Evolutionary conservation across 2,329 filamentous ascomycete species (phyloP).

Genomic region (Alternaria panax): DNA sequence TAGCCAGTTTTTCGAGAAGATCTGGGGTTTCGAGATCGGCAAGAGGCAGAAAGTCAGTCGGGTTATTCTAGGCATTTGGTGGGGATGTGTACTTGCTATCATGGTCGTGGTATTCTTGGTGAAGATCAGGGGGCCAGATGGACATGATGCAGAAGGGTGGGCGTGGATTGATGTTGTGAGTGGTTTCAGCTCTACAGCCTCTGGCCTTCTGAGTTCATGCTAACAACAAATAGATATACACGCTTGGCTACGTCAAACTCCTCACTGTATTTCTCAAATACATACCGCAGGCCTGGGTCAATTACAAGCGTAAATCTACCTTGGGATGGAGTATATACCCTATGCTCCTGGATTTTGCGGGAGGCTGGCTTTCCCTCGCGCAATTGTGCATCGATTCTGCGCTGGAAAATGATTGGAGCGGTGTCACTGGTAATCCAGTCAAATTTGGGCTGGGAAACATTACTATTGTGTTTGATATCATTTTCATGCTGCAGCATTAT

Average conservation of each 20-base stretch:
- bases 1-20: constrained; percentile 73
- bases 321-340: constrained; percentile 85
- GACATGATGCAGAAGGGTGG: constrained; percentile 60
- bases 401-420: constrained; percentile 85
- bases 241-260: constrained; percentile 87
- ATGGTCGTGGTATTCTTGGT: constrained; percentile 59
- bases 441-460: constrained; percentile 89
- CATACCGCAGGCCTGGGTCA: constrained; percentile 73
- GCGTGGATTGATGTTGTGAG: constrained; percentile 70
- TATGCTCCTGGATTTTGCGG: constrained; percentile 83
- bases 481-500: constrained; percentile 92
- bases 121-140: constrained; percentile 50
- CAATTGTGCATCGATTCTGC: constrained; percentile 88
- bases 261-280: constrained; percentile 91
- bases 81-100: constrained; percentile 69
- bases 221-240: constrained; percentile 57
- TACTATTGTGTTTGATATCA: constrained; percentile 81
- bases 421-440: constrained; percentile 87
- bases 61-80: constrained; percentile 72
- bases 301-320: constrained; percentile 85
- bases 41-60: constrained; percentile 62
- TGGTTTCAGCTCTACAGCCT: constrained; percentile 61
- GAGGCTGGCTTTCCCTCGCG: constrained; percentile 79
- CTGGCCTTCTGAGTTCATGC: not conserved
- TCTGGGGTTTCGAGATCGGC: constrained; percentile 79